Conservation (phyloP, 176 grass and related monocot genomes). For the Eremochloa ophiuroides region DNA sequence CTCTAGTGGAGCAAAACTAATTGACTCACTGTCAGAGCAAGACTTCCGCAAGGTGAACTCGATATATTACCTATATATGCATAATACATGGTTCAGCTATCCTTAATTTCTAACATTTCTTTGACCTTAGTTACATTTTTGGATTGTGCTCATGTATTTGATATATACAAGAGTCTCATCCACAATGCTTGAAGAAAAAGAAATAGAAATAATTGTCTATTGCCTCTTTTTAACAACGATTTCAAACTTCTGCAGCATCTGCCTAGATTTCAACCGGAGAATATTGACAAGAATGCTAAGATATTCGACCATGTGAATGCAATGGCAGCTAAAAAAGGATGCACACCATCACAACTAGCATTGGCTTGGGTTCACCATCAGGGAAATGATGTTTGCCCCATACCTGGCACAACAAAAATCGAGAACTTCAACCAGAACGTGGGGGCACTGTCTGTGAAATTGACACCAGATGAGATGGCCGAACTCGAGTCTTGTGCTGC, state of each 20-base stretch:
- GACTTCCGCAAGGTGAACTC: constrained; percentile 43
- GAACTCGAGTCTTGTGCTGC: not conserved
- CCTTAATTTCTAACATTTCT: not conserved
- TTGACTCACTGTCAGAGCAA: constrained; percentile 31
- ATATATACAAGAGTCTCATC: not conserved
- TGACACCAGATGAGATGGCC: not conserved
- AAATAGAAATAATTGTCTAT: not conserved
- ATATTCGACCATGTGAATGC: not conserved
- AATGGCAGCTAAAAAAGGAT: not conserved
- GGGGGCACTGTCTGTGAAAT: not conserved
- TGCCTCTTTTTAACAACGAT: not conserved
- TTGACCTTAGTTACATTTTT: not conserved
- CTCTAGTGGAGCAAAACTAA: constrained; percentile 30
- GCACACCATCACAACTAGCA: not conserved
- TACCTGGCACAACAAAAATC: constrained; percentile 55
- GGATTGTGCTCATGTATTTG: not conserved
- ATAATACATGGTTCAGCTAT: not conserved
- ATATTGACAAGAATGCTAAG: not conserved
- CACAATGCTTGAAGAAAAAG: not conserved
- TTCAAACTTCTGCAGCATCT: not conserved
- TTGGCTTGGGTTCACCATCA: constrained; percentile 57
- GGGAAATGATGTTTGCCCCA: constrained; percentile 53
- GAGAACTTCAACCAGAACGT: constrained; percentile 41
- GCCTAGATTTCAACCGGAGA: not conserved
- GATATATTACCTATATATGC: not conserved